Base-by-base conservation (phyloP, 2,329 filamentous ascomycete genomes). In the Cadophora luteo-olivacea region DNA sequence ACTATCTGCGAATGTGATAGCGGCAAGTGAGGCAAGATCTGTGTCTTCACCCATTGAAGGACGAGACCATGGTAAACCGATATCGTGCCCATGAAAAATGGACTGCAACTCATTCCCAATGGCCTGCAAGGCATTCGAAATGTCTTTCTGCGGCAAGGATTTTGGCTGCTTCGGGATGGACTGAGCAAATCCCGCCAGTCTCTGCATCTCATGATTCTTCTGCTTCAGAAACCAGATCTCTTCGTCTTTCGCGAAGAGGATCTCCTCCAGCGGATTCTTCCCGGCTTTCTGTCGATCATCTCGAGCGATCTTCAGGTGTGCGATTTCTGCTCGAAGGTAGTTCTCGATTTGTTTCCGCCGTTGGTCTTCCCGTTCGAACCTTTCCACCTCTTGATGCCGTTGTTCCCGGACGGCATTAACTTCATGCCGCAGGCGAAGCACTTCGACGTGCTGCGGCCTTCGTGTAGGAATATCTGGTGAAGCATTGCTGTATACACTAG, bases 61-160 rank as follows among this genome's bases (percentile, higher is more conserved):
- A 6, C 29, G 51, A 22, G 51, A 36, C 14, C 19, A 22, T 8
- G 60, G 19, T 12, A 45, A 29, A 19, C 38, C 14, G 8, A 14
- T 6, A 45, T 45, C 38, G 16, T 54, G 55, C 24, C 32, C 54
- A 36, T 62, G 63, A 25, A 66, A 45, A 55, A 69, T 69, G 8
- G 69, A 70, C 11, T 55, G 58, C 9, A 71, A 48, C 24, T 67
- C 67, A 7, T 61, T 65, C n/a, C 36, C 24, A 33, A 58, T 24
- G 16, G 36, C n/a, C 22, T 58, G n/a, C 63, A 65, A 57, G 4
- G 51, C 45, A 33, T 45, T n/a, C 41, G 24, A 14, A 33, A 65
- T 49, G 3, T 58, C 22, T 4, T 22, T 51, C 32, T 24, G 12
- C 25, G 22, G 16, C 7, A 25, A 19, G 11, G 38, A 29, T 16